These are phyloP conservation scores for Syncephalastrum sp. DNA, from an alignment of 371 early-diverging fungal species.

Conservation along the genomic window DNA sequence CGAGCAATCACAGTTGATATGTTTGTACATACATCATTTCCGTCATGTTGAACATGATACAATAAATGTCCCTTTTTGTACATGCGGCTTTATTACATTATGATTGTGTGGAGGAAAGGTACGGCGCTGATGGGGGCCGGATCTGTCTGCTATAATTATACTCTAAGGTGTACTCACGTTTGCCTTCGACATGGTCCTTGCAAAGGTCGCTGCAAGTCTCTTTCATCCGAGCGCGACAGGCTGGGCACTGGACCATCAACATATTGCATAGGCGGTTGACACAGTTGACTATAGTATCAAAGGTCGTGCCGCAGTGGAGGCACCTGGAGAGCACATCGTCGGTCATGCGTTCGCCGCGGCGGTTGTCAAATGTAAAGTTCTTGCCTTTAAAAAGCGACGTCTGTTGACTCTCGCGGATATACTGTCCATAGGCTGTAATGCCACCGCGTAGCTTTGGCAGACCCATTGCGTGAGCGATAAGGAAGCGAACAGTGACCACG, in stretches of 20 bases:
- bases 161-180: conserved; percentile 21
- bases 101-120: too few species aligned
- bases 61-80: too few species aligned
- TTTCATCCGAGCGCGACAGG: conserved; percentile 51
- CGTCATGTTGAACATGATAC: too few species aligned
- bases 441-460: conserved; percentile 63
- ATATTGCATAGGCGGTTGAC: conserved; percentile 65
- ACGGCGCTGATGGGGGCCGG: conserved; percentile 20
- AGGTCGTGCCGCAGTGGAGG: conserved; percentile 68
- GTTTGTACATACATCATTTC: too few species aligned
- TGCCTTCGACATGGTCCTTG: conserved; percentile 43
- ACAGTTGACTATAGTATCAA: conserved; percentile 68
- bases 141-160: conserved; percentile 57
- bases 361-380: conserved; percentile 80
- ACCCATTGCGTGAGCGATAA: background rate
- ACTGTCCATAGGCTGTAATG: conserved; percentile 75
- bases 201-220: conserved; percentile 64
- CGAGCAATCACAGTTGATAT: too few species aligned
- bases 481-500: too few species aligned
- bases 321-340: conserved; percentile 63
- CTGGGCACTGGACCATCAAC: conserved; percentile 68
- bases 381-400: conserved; percentile 68
- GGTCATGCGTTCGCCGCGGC: conserved; percentile 72
- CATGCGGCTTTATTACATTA: too few species aligned
- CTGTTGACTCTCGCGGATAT: conserved; percentile 31